Evolutionary conservation across 805 yeast genomes (phyloP).

Genomic region (Myxozyma vanderwaltii): DNA sequence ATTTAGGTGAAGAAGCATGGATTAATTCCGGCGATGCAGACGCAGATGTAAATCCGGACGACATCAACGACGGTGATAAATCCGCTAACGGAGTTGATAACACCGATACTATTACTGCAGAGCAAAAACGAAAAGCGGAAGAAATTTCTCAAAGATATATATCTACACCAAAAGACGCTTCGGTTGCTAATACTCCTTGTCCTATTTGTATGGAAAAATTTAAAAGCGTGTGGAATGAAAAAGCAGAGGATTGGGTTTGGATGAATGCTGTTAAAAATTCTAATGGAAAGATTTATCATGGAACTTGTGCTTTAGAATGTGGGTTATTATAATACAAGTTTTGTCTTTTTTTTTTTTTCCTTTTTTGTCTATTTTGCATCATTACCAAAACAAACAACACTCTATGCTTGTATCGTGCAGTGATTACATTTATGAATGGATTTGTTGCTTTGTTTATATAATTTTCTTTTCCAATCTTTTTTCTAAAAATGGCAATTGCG

Average conservation of each 20-base stretch:
- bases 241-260: slow-evolving; percentile 82
- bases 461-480: too few relatives aligned
- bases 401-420: too few relatives aligned
- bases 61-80: not conserved
- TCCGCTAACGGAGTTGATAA: slow-evolving; percentile 36
- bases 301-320: slow-evolving; percentile 71
- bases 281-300: slow-evolving; percentile 59
- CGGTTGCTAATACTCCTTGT: slow-evolving; percentile 60
- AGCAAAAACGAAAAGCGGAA: slow-evolving; percentile 42
- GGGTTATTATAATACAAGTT: slow-evolving; percentile 14
- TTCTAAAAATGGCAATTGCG: too few relatives aligned
- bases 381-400: too few relatives aligned
- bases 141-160: slow-evolving; percentile 49
- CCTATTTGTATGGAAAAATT: slow-evolving; percentile 71
- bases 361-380: not conserved
- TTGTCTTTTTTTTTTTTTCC: not conserved
- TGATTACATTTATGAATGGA: too few relatives aligned
- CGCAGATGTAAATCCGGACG: slow-evolving; percentile 9
- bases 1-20: slow-evolving; percentile 58
- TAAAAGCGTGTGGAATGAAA: slow-evolving; percentile 68
- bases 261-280: slow-evolving; percentile 58
- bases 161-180: slow-evolving; percentile 64
- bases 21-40: slow-evolving; percentile 30
- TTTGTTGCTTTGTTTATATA: not conserved
- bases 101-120: slow-evolving; percentile 1